Evolutionary conservation across 2,329 filamentous ascomycete species (phyloP).

Genomic region (Hypoxylon sp.): DNA sequence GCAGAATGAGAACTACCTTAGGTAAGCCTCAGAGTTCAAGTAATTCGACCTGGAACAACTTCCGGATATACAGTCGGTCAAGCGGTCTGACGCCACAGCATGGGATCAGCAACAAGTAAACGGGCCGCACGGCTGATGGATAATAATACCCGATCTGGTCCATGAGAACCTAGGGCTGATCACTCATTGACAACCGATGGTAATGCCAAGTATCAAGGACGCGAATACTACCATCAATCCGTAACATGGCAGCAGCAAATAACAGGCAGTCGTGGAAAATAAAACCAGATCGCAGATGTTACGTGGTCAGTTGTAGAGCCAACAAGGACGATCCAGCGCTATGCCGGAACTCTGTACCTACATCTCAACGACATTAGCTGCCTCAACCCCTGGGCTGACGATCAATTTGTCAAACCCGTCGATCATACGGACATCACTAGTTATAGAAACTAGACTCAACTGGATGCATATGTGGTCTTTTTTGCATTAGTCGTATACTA

Average conservation of each 20-base stretch:
- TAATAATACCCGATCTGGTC: constrained; percentile 33
- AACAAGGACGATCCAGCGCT: constrained; percentile 5
- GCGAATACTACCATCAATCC: constrained; percentile 10
- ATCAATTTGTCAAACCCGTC: constrained; percentile 31
- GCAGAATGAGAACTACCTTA: constrained; percentile 2
- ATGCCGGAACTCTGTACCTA: constrained; percentile 4
- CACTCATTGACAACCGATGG: constrained; percentile 13
- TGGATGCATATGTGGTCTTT: constrained; percentile 1
- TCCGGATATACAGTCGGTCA: constrained; percentile 21
- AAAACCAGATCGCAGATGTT: constrained; percentile 31
- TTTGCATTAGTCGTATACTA: constrained; percentile 1
- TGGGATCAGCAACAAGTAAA: constrained; percentile 17
- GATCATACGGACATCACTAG: constrained; percentile 26
- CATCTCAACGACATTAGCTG: constrained; percentile 19
- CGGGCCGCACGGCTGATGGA: constrained; percentile 37
- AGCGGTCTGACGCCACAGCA: constrained; percentile 21
- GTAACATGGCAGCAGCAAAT: constrained; percentile 17
- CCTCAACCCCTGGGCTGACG: constrained; percentile 17
- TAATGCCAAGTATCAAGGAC: constrained; percentile 33
- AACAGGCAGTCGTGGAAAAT: constrained; percentile 9
- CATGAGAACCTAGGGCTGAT: constrained; percentile 29
- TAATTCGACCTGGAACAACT: constrained; percentile 6
- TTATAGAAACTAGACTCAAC: constrained; percentile 4
- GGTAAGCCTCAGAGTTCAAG: neutral
- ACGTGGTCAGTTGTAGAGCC: constrained; percentile 32